phyloP scores from a whole-genome alignment of 2,329 filamentous ascomycete genomes.

The Purpureocillium takamizusanense region DNA sequence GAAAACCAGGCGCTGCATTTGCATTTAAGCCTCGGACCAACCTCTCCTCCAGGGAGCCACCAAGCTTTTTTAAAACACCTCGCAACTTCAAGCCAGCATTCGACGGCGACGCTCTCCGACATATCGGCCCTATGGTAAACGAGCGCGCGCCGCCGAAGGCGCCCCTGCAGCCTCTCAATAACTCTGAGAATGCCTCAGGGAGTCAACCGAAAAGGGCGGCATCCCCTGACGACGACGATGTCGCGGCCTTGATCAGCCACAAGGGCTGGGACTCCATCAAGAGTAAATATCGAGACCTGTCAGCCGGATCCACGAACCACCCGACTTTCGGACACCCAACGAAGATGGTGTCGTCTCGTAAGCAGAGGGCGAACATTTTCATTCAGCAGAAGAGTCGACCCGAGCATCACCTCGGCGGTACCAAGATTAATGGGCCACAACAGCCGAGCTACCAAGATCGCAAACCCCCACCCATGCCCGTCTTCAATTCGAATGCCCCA shows the following conservation, averaged over 20 bases:
- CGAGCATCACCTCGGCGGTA: slow-evolving; percentile 46
- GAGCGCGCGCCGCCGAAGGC: slow-evolving; percentile 37
- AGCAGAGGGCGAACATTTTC: slow-evolving; percentile 48
- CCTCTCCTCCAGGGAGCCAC: slow-evolving; percentile 13
- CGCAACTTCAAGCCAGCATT: background rate
- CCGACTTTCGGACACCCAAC: slow-evolving; percentile 28
- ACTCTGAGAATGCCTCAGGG: slow-evolving; percentile 19
- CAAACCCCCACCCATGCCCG: slow-evolving; percentile 34
- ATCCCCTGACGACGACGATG: slow-evolving; percentile 24
- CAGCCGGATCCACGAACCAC: slow-evolving; percentile 10
- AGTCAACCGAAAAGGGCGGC: slow-evolving; percentile 15
- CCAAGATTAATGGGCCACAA: slow-evolving; percentile 36
- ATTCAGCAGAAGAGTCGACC: slow-evolving; percentile 45
- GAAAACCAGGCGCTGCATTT: slow-evolving; percentile 20
- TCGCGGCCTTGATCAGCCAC: slow-evolving; percentile 17
- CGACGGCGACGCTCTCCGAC: slow-evolving; percentile 6
- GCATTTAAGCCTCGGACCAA: slow-evolving; percentile 21
- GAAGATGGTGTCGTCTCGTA: slow-evolving; percentile 39
- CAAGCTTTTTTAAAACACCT: slow-evolving; percentile 9
- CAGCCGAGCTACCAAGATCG: slow-evolving; percentile 37
- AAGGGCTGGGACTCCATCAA: slow-evolving; percentile 18
- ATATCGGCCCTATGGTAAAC: slow-evolving; percentile 31
- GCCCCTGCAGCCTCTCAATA: slow-evolving; percentile 28
- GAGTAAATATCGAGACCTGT: slow-evolving; percentile 10
- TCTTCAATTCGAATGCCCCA: slow-evolving; percentile 35